phyloP scores from a whole-genome alignment of 2,329 filamentous ascomycete genomes.

The Mycosphaerella sp. region DNA sequence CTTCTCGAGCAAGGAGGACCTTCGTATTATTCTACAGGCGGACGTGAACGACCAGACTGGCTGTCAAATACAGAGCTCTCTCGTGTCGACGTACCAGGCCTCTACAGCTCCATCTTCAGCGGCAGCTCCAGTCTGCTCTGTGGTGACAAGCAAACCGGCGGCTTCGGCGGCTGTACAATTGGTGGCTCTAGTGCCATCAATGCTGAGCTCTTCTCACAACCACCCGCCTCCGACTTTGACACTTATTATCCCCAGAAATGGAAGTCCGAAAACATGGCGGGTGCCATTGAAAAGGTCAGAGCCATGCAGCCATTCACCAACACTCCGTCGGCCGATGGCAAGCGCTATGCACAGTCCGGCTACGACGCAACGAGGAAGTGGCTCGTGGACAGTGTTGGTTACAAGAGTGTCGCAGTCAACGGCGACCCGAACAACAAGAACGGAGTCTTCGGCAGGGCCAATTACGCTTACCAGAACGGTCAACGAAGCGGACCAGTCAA shows the following conservation, averaged over 20 bases:
- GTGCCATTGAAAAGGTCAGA: slow-evolving; percentile 43
- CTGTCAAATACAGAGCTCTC: slow-evolving; percentile 44
- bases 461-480: slow-evolving; percentile 40
- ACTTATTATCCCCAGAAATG: slow-evolving; percentile 48
- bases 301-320: slow-evolving; percentile 50
- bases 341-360: slow-evolving; percentile 47
- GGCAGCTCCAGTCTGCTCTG: slow-evolving; percentile 38
- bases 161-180: slow-evolving; percentile 45
- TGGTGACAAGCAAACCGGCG: slow-evolving; percentile 35
- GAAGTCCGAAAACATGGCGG: slow-evolving; percentile 46
- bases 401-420: slow-evolving; percentile 45
- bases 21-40: slow-evolving; percentile 31
- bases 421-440: slow-evolving; percentile 45
- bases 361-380: slow-evolving; percentile 45
- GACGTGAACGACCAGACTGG: slow-evolving; percentile 45
- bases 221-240: slow-evolving; percentile 55
- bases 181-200: slow-evolving; percentile 57
- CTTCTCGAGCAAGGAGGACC: slow-evolving; percentile 48
- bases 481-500: slow-evolving; percentile 39
- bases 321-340: slow-evolving; percentile 52
- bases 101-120: slow-evolving; percentile 48
- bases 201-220: slow-evolving; percentile 54
- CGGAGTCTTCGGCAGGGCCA: slow-evolving; percentile 44
- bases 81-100: slow-evolving; percentile 49
- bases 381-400: slow-evolving; percentile 47